Evolutionary conservation across 352 stramenopile genomes (phyloP).

Genomic region (Pythium rishiriense): DNA sequence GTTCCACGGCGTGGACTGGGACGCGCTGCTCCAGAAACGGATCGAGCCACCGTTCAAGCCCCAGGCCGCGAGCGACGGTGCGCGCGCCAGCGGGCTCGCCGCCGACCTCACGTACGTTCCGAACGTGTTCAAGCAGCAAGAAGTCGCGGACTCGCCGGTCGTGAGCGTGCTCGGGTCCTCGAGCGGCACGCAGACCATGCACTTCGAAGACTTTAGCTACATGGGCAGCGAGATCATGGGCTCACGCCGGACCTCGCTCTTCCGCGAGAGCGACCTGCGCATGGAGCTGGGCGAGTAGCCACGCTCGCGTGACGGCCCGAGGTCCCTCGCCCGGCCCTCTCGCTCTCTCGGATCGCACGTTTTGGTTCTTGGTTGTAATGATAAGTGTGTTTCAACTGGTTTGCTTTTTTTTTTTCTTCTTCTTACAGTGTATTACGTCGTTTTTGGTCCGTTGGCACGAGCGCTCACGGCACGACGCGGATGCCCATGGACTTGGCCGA

Average conservation of each 20-base stretch:
- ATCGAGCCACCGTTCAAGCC: constrained; percentile 76
- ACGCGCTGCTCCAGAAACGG: constrained; percentile 59
- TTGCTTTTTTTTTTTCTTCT: constrained; percentile 1
- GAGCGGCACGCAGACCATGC: constrained; percentile 65
- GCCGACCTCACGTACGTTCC: constrained; percentile 78
- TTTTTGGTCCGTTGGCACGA: too few relatives aligned
- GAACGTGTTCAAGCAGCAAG: constrained; percentile 80
- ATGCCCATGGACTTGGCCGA: constrained; percentile 93
- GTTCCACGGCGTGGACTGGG: constrained; percentile 81
- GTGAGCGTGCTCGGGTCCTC: constrained; percentile 56
- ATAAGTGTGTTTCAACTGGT: constrained; percentile 23
- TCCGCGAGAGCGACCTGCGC: constrained; percentile 81
- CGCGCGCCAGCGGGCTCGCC: constrained; percentile 48
- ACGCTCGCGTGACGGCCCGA: background rate
- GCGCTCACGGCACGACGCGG: constrained; percentile 60
- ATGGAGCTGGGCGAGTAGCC: constrained; percentile 76
- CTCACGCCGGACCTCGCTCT: constrained; percentile 77
- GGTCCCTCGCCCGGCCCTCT: background rate
- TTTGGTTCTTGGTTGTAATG: constrained; percentile 20
- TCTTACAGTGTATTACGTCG: too few relatives aligned
- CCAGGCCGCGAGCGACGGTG: constrained; percentile 32
- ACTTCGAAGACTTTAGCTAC: constrained; percentile 89
- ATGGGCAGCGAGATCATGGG: constrained; percentile 88
- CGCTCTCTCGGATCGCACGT: constrained; percentile 2
- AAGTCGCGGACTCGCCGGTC: constrained; percentile 79